A percentile compares a stretch with the other conserved stretches of the same genome.
phyloP scores from a whole-genome alignment of 1,284 basidiomycete species.

The Pseudozyma sp. region DNA sequence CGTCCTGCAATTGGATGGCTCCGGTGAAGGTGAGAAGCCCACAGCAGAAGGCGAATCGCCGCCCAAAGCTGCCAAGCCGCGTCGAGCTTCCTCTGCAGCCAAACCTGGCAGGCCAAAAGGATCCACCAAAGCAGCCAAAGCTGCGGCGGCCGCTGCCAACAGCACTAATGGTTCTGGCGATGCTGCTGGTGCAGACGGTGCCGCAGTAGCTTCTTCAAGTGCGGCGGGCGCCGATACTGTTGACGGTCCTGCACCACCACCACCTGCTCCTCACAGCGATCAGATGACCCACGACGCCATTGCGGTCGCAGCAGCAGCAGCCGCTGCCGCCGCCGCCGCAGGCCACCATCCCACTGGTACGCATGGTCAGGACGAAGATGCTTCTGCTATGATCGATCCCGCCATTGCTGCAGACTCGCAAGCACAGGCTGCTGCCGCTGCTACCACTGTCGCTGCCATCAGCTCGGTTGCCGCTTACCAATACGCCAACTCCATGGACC shows the following conservation, averaged over 20 bases:
- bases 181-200: slow-evolving; percentile 10
- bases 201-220: slow-evolving; percentile 5
- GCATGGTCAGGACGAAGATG: slow-evolving; percentile 25
- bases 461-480: slow-evolving; percentile 51
- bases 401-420: slow-evolving; percentile 52
- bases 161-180: slow-evolving; percentile 16
- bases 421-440: slow-evolving; percentile 43
- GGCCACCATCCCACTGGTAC: slow-evolving; percentile 22
- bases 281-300: slow-evolving; percentile 42
- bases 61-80: slow-evolving; percentile 45
- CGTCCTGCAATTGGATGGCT: slow-evolving; percentile 49
- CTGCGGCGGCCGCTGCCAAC: slow-evolving; percentile 34
- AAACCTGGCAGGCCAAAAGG: slow-evolving; percentile 51
- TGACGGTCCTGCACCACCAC: slow-evolving; percentile 36
- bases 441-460: slow-evolving; percentile 50
- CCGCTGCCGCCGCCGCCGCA: slow-evolving; percentile 39
- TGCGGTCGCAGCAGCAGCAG: slow-evolving; percentile 35
- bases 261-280: slow-evolving; percentile 42
- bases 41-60: slow-evolving; percentile 36
- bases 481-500: slow-evolving; percentile 49
- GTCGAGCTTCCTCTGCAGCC: slow-evolving; percentile 43
- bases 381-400: slow-evolving; percentile 50
- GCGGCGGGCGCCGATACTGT: neutral
- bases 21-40: slow-evolving; percentile 42
- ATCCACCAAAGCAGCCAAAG: slow-evolving; percentile 51